These are phyloP conservation scores for Hyparrhenia diplandra DNA, from an alignment of 176 grass and related monocot genomes.

Conservation along the genomic window DNA sequence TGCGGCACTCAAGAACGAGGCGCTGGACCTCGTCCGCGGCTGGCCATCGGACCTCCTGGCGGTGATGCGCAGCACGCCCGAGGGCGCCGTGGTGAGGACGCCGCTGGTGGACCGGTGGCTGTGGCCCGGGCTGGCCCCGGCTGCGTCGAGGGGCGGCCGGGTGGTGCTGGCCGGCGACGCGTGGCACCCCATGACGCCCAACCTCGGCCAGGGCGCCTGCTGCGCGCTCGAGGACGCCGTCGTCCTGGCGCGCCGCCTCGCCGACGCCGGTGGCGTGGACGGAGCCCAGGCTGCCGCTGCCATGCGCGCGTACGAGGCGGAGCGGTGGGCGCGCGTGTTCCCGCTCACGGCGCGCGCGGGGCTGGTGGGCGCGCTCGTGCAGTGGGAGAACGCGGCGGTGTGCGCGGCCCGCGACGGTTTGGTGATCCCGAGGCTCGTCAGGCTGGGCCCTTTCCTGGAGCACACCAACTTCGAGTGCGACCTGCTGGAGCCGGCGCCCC, in stretches of 20 bases:
- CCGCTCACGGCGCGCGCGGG: conserved; percentile 63
- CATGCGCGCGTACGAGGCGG: conserved; percentile 48
- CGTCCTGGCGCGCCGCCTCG: conserved; percentile 59
- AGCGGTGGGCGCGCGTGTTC: conserved; percentile 78
- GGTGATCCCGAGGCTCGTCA: conserved; percentile 73
- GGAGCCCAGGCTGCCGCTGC: conserved; percentile 2
- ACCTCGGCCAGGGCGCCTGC: conserved; percentile 89
- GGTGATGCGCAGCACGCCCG: conserved; percentile 63
- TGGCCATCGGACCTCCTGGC: conserved; percentile 66
- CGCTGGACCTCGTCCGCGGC: conserved; percentile 53
- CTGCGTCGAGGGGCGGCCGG: conserved; percentile 30
- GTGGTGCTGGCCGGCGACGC: conserved; percentile 81
- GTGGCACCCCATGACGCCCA: conserved; percentile 99
- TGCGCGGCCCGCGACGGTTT: conserved; percentile 69
- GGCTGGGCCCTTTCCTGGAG: conserved; percentile 63
- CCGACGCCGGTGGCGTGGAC: not conserved
- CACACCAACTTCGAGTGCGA: conserved; percentile 91
- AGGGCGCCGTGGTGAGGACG: conserved; percentile 59
- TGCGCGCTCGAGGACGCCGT: conserved; percentile 91
- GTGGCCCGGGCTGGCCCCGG: conserved; percentile 63
- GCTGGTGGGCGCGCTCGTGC: conserved; percentile 71
- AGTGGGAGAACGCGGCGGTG: conserved; percentile 82
- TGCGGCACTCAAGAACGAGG: conserved; percentile 69
- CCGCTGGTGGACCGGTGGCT: conserved; percentile 89
- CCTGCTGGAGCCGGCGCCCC: conserved; percentile 42